Conservation (phyloP, 2,329 filamentous ascomycete genomes). For the Penicillium sp. region DNA sequence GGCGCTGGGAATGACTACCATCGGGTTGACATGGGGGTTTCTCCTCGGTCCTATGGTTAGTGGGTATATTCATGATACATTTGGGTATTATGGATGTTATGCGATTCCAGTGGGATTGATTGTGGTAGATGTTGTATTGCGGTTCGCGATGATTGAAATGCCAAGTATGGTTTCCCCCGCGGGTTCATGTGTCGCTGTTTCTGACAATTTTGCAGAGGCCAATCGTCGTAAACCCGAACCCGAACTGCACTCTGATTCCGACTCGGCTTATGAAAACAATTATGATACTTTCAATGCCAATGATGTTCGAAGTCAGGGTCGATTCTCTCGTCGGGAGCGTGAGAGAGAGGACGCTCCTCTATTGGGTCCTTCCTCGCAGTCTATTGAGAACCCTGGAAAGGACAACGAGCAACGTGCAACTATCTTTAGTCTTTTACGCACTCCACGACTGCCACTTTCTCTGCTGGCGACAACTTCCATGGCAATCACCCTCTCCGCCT, state of each 20-base stretch:
- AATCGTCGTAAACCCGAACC: neutral
- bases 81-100: conserved; percentile 32
- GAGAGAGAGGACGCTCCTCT: conserved; percentile 8
- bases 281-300: conserved; percentile 6
- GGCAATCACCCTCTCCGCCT: conserved; percentile 53
- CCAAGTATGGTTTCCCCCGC: conserved; percentile 1
- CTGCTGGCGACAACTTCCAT: conserved; percentile 50
- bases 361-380: conserved; percentile 6
- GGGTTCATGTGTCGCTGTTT: neutral
- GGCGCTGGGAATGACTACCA: conserved; percentile 54
- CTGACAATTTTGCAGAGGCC: neutral
- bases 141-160: conserved; percentile 58
- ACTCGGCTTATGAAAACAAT: neutral
- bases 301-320: neutral
- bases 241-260: neutral
- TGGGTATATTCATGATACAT: conserved; percentile 53
- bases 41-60: conserved; percentile 60
- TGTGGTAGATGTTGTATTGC: conserved; percentile 60
- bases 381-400: conserved; percentile 20
- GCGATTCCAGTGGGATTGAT: conserved; percentile 48
- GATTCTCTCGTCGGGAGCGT: conserved; percentile 1
- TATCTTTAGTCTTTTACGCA: conserved; percentile 19
- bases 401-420: conserved; percentile 31
- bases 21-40: conserved; percentile 58
- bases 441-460: conserved; percentile 45